These are phyloP conservation scores for Amanita inopinata DNA, from an alignment of 768 basidiomycete species.

Conservation along the genomic window DNA sequence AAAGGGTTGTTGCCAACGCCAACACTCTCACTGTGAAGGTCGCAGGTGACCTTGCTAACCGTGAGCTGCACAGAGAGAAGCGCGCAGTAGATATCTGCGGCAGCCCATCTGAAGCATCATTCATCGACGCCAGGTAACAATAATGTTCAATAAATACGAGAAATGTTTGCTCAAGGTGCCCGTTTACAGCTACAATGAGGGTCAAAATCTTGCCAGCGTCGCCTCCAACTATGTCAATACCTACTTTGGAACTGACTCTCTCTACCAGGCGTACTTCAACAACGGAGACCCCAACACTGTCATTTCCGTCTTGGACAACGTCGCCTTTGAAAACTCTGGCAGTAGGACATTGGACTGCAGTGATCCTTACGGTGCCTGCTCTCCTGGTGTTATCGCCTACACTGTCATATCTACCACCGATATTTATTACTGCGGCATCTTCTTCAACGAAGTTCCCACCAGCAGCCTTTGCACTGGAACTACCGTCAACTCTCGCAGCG, in stretches of 20 bases:
- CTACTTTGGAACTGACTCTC: constrained; percentile 26
- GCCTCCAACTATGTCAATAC: constrained; percentile 26
- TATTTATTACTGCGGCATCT: constrained; percentile 38
- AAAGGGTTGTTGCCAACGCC: constrained; percentile 18
- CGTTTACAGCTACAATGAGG: constrained; percentile 27
- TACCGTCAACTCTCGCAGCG: constrained; percentile 32
- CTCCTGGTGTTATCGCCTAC: constrained; percentile 34
- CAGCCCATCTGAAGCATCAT: constrained; percentile 21
- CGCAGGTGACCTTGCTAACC: constrained; percentile 24
- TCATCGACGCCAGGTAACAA: constrained; percentile 31
- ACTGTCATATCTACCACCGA: constrained; percentile 35
- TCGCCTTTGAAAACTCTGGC: not conserved
- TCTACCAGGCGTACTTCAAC: constrained; percentile 33
- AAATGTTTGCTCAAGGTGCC: constrained; percentile 1
- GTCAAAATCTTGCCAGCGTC: constrained; percentile 26
- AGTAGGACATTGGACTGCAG: constrained; percentile 28
- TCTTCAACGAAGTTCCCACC: constrained; percentile 35
- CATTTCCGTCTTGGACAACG: not conserved
- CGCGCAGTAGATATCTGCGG: constrained; percentile 32
- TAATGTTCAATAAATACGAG: not conserved
- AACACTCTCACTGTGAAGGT: constrained; percentile 25
- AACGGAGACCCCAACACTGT: constrained; percentile 26
- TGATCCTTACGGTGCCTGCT: constrained; percentile 29
- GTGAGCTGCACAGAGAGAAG: constrained; percentile 23
- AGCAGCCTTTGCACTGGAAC: constrained; percentile 32